Base-by-base conservation (phyloP, 345 rosid genomes). In the Citrus glauca region DNA sequence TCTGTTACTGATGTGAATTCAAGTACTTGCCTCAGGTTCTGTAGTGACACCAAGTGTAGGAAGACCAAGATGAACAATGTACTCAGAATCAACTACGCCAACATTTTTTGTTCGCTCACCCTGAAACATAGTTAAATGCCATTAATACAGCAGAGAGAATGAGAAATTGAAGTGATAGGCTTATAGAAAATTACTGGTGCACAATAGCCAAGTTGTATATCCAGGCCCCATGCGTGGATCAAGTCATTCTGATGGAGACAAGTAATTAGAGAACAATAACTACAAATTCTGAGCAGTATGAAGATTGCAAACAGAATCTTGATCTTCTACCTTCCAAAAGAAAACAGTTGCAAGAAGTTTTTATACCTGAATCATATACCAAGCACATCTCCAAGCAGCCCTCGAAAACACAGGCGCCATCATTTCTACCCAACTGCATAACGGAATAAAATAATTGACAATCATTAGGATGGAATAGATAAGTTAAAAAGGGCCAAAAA, bases 381-480 rank as follows among this genome's bases (percentile, higher is more conserved):
- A 95, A 9, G 86, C 82, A 84, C 99, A 95, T 78, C 89, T 87
- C 99, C 99, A 95, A 6, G 99, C 94, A 65, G 88, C 87, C 83
- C 85, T 90, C 1, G 99, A 95, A 87, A 95, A 95, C 9, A 95
- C 99, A 32, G 99, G 99, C 35, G 94, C 97, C 99, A 95, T 95
- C 91, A 95, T 88, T 85, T 93, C 99, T 45, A 95, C 99, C 99
- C 99, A 95, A 62, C 99, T 95, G 82, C 87, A 83, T 2, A 76
- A 13, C 17, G 28, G 75, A 30, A 45, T 1, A 74, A 38, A 24
- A 24, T 60, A 22, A n/a, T 33, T 28, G 56, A 6, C 27, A 0
- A 37, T 30, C 61, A 53, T 55, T 25, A 73, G 24, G 38, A 22
- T 38, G 10, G 37, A 56, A 53, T 4, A 10, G 13, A 17, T 4